These are phyloP conservation scores for Alternaria viburni DNA, from an alignment of 2,329 filamentous ascomycete species.

Conservation along the genomic window DNA sequence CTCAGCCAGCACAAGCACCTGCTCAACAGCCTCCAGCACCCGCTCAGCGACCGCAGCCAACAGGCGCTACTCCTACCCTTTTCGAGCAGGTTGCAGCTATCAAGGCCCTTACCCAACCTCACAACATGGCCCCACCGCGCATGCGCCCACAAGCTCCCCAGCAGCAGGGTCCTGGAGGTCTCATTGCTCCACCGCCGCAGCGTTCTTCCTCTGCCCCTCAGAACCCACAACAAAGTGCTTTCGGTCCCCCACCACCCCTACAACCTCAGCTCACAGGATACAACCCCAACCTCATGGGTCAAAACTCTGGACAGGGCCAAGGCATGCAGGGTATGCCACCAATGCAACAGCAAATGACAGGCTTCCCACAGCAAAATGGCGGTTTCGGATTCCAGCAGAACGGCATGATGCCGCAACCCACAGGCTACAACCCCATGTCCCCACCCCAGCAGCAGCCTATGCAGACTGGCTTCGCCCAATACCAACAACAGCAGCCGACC, in stretches of 20 bases:
- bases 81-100: constrained; percentile 47
- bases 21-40: constrained; percentile 49
- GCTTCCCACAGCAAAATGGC: constrained; percentile 47
- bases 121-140: constrained; percentile 55
- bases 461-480: constrained; percentile 47
- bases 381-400: constrained; percentile 45
- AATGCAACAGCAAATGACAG: constrained; percentile 48
- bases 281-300: constrained; percentile 61
- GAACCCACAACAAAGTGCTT: constrained; percentile 70
- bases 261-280: constrained; percentile 85
- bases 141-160: constrained; percentile 76
- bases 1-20: constrained; percentile 47
- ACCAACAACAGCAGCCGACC: constrained; percentile 56
- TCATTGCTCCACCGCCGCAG: constrained; percentile 79
- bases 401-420: constrained; percentile 48
- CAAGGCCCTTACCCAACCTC: constrained; percentile 47
- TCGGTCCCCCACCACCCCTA: constrained; percentile 72
- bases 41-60: constrained; percentile 43
- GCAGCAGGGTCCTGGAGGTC: constrained; percentile 62
- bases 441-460: constrained; percentile 52
- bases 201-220: constrained; percentile 88
- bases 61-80: constrained; percentile 53
- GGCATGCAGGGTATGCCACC: constrained; percentile 35
- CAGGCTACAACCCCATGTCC: constrained; percentile 41
- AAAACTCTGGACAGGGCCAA: constrained; percentile 65